Conservation (phyloP, 2,329 filamentous ascomycete species). For the Penicillium sp. region DNA sequence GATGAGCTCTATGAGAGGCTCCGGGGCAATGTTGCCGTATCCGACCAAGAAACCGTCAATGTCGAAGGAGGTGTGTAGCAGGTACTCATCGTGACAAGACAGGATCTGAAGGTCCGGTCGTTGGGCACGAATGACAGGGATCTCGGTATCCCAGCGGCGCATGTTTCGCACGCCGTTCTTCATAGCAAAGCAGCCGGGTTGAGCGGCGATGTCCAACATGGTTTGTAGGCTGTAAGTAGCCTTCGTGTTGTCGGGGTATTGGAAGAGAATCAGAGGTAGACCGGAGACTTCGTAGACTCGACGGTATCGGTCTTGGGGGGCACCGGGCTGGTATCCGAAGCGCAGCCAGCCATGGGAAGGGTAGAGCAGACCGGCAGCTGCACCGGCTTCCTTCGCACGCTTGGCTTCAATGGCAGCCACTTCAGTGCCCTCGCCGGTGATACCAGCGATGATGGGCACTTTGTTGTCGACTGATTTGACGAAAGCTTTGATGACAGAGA, state of each 20-base stretch:
- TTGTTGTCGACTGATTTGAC: constrained; percentile 54
- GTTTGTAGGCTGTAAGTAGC: constrained; percentile 55
- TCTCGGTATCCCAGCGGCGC: constrained; percentile 59
- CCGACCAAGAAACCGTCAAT: constrained; percentile 58
- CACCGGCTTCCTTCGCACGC: constrained; percentile 54
- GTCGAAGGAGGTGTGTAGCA: constrained; percentile 55
- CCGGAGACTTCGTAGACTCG: constrained; percentile 52
- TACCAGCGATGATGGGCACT: constrained; percentile 56
- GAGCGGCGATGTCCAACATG: constrained; percentile 55
- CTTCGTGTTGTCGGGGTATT: constrained; percentile 57
- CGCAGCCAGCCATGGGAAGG: constrained; percentile 57
- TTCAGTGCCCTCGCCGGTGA: constrained; percentile 56
- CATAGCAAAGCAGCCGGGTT: constrained; percentile 57
- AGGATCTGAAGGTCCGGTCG: constrained; percentile 54
- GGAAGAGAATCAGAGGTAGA: constrained; percentile 55
- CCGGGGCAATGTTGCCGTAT: constrained; percentile 56
- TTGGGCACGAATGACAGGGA: constrained; percentile 53
- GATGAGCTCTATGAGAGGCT: constrained; percentile 53
- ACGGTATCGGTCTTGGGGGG: constrained; percentile 55
- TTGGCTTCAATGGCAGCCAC: constrained; percentile 55
- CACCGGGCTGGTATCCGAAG: constrained; percentile 57
- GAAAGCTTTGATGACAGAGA: constrained; percentile 54
- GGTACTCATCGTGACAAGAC: constrained; percentile 56
- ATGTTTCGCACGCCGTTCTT: constrained; percentile 60
- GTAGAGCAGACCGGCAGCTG: constrained; percentile 54